Evolutionary conservation across 1,139 yeast species (phyloP).

Genomic region (Candida tetrigidarum): DNA sequence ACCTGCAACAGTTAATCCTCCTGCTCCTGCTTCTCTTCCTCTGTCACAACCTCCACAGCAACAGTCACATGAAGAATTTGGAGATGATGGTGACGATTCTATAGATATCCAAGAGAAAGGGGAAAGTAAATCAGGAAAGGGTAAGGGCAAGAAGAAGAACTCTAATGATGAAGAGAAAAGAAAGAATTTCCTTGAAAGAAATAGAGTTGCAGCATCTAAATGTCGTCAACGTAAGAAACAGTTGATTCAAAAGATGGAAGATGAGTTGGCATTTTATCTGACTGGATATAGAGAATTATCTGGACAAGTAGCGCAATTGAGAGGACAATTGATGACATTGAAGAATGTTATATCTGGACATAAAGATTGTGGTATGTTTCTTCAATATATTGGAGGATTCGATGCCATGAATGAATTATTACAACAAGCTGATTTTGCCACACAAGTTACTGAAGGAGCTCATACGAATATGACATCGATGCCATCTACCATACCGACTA

Average conservation of each 20-base stretch:
- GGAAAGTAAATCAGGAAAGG: neutral
- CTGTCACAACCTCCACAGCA: neutral
- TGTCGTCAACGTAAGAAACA: slow-evolving; percentile 96
- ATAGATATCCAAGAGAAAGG: slow-evolving; percentile 1
- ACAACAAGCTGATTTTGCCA: slow-evolving; percentile 35
- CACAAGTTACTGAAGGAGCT: slow-evolving; percentile 23
- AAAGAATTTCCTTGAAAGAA: slow-evolving; percentile 82
- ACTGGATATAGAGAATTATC: slow-evolving; percentile 72
- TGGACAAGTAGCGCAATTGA: slow-evolving; percentile 57
- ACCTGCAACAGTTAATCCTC: slow-evolving; percentile 10
- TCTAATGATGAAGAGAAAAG: slow-evolving; percentile 58
- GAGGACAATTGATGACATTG: slow-evolving; percentile 61
- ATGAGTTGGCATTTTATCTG: slow-evolving; percentile 69
- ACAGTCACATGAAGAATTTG: slow-evolving; percentile 16
- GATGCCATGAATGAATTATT: slow-evolving; percentile 37
- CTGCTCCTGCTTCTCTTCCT: no score
- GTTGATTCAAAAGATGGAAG: slow-evolving; percentile 81
- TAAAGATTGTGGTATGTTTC: slow-evolving; percentile 42
- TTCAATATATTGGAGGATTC: slow-evolving; percentile 42
- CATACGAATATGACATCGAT: slow-evolving; percentile 20
- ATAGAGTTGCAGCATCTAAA: slow-evolving; percentile 93
- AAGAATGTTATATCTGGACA: slow-evolving; percentile 43
- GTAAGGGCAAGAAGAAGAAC: slow-evolving; percentile 7
- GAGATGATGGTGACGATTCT: slow-evolving; percentile 14
- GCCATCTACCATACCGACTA: slow-evolving; percentile 26